Evolutionary conservation across 2,329 filamentous ascomycete species (phyloP), one percentile per base, ranked within the genome.

Genomic region (Diaporthe citri): DNA sequence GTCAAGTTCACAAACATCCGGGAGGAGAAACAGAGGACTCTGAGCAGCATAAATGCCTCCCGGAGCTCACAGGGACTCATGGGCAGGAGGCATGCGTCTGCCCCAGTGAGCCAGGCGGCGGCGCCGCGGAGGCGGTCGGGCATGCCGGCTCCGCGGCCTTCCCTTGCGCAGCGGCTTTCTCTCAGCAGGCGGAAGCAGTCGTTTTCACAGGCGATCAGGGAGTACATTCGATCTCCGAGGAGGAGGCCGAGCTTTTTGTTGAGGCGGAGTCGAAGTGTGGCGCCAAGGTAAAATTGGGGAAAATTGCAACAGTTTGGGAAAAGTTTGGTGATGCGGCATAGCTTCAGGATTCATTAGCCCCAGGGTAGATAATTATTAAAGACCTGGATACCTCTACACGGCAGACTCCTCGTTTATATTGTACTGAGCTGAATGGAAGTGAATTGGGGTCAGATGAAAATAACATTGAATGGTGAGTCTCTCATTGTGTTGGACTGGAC

Each of bases 1-100:
- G 34, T 28, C 0, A 69, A 69, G 9, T 69, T 69, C 34, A 69
- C 34, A 17, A 39, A 69, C 15, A 69, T 69, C n/a, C 48, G 64
- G 4, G 64, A 69, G n/a, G 48, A 69, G 64, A 69, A 22, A 10
- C 13, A 28, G 3, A 20, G 48, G n/a, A 52, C 46, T 5, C n/a
- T 69, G 13, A 55, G 64, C 34, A 52, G 34, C 48, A 4, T 13
- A 2, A 41, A 25, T 22, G 4, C 20, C 31, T 1, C 31, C 20
- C 20, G 46, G 15, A 22, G 48, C 1, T 25, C 48, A 13, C 34
- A 55, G 15, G 22, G 22, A 3, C 6, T 60, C 22, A 69, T 69
- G 64, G 46, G 64, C 2, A 22, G 64, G 48, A 39, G 64, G 64
- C 64, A 69, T 4, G 64, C 64, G 15, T 69, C 64, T 1, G 31